Conservation (phyloP, 495 filamentous ascomycete species). For the Wilcoxina mikolae region DNA sequence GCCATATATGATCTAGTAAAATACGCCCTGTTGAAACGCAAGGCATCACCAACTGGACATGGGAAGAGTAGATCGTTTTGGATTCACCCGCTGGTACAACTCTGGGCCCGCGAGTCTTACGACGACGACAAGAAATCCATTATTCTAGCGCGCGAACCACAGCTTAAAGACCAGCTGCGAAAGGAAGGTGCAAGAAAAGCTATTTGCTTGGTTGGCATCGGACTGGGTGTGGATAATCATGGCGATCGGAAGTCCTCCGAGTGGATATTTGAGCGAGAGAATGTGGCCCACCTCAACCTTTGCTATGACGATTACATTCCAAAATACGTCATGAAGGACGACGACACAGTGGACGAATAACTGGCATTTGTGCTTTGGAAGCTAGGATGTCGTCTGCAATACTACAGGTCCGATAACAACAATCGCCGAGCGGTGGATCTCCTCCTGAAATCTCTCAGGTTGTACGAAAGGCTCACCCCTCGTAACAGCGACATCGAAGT, state of each 20-base stretch:
- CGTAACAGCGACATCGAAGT: neutral
- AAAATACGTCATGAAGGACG: neutral
- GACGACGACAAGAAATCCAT: neutral
- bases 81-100: slow-evolving; percentile 1
- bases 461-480: neutral
- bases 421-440: neutral
- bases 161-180: neutral
- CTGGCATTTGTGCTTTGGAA: neutral
- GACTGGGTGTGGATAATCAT: neutral
- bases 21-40: neutral
- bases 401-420: no score
- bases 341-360: neutral
- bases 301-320: neutral
- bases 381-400: neutral
- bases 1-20: neutral
- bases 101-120: neutral
- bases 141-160: neutral
- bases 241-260: neutral
- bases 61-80: neutral
- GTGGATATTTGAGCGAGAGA: neutral
- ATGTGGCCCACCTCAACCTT: neutral
- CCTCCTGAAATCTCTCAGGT: neutral
- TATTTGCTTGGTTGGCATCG: neutral
- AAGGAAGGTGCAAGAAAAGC: neutral
- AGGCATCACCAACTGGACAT: neutral